Base-by-base conservation (phyloP, 1,284 basidiomycete genomes). In the Heterobasidion annosum region DNA sequence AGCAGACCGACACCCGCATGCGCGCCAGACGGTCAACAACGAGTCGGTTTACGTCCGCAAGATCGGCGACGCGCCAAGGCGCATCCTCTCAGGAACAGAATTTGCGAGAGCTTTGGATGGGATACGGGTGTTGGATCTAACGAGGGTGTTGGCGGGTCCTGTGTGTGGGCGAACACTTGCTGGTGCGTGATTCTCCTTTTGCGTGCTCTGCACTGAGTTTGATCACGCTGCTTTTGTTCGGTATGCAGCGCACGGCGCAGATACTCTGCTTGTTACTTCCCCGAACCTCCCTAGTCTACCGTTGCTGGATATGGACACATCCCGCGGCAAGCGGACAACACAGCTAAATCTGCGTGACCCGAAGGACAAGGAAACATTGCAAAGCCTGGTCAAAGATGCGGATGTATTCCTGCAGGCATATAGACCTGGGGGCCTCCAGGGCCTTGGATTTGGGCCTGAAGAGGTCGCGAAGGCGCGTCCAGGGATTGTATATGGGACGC, bases 361-460 rank as follows among this genome's bases (percentile, higher is more conserved):
- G 5, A 47, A 47, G 18, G 45, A 47, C 3, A 16, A 47, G 10
- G 16, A 3, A 19, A 47, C 45, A 10, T 16, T 32, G 3, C 45
- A 47, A 9, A 53, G 57, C 0, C 70, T 86, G 1, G 65, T 73
- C 6, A 58, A 65, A 52, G 71, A 70, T 16, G 70, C 77, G 0
- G 81, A 86, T 61, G 78, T 87, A 3, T 82, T 87, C 61, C 64
- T 86, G n/a, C 84, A 88, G 62, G 75, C 79, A 0, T 87, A 86
- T 64, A 73, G 82, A 12, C 82, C 82, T 0, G 76, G 76, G 0
- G 75, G 75, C 0, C 64, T 85, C n/a, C 64, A 65, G 5, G 65
- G 60, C 4, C 79, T 77, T 56, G 81, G 80, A 0, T 83, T 83
- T 58, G 74, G 78, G 0, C 62, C 71, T 0, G 59, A 68, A 8